Evolutionary conservation across 257 asterid species (phyloP).

Genomic region (Coffea eugenioides): DNA sequence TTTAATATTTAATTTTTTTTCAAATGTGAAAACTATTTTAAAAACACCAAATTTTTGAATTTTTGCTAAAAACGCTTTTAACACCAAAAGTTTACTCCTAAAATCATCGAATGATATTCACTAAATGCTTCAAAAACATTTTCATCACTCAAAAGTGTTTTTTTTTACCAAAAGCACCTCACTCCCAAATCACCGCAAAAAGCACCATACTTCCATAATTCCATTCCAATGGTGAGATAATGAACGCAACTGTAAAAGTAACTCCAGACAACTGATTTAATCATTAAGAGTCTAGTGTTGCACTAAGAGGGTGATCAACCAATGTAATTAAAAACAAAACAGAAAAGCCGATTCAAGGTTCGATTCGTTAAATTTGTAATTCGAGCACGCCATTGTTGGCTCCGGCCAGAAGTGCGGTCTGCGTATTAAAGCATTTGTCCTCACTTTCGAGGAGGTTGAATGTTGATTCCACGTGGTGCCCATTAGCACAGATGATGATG

Average conservation of each 20-base stretch:
- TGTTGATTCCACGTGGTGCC: constrained; percentile 6
- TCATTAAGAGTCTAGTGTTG: background rate
- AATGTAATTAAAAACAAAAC: background rate
- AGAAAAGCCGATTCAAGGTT: no score
- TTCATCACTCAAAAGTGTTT: no score
- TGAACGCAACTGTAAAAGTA: background rate
- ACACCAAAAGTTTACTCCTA: no score
- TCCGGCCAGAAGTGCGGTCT: constrained; percentile 7
- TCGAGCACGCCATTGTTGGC: background rate
- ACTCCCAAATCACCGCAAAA: no score
- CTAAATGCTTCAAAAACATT: no score
- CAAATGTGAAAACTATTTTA: no score
- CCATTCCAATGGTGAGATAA: background rate
- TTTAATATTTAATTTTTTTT: no score
- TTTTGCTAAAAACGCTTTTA: no score
- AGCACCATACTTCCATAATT: no score
- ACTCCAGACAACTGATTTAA: background rate
- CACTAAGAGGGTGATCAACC: background rate
- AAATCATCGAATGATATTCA: no score
- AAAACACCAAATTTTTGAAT: no score
- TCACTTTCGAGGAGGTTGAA: background rate
- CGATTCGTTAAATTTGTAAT: background rate
- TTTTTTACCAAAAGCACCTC: no score
- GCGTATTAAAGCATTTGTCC: background rate
- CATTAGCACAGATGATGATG: background rate